Evolutionary conservation across 2,329 filamentous ascomycete genomes (phyloP), one percentile per base, ranked within the genome.

Genomic region (Pezicula radicicola): DNA sequence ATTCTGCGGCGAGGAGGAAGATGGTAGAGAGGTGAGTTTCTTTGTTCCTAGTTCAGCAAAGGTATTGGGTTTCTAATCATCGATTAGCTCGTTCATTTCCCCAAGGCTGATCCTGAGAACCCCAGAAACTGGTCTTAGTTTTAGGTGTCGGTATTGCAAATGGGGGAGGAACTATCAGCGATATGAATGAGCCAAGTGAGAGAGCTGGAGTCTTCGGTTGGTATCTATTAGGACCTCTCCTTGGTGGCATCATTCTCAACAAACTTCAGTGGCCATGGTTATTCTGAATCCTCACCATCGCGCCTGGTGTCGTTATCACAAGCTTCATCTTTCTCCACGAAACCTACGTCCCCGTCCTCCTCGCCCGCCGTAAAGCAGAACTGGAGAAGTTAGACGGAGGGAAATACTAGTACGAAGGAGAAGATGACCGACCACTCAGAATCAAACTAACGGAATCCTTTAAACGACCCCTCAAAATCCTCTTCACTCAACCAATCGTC

Each of bases 101-200:
- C 46, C 3, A 50, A 56, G 33, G 52, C 61, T 16, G 61, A 63
- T 45, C 54, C 54, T n/a, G 45, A 48, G 19, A 57, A 63, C 13
- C 62, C 61, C 3, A 48, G 57, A 45, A 50, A 51, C n/a, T 63
- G 60, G 60, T 50, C 60, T 5, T 51, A n/a, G 9, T 25, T 12
- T 13, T n/a, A 61, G 59, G 60, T 46, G 71, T 79, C 0, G 74
- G 73, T 0, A 73, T 78, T 44, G 73, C 75, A 0, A 78, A 76
- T 60, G 77, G 77, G 1, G 76, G 76, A 6, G 75, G 76, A 1
- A 77, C 72, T 0, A 75, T 79, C n/a, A 70, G 65, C 45, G 77
- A 79, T 49, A 78, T 79, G 75, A 79, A 77, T 50, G 57, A 68
- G 21, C 71, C 74, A 0, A 68, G 61, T 21, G 67, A 77, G 52